phyloP scores from a whole-genome alignment of 108 stramenopile genomes.

The Cylindrotheca fusiformis region DNA sequence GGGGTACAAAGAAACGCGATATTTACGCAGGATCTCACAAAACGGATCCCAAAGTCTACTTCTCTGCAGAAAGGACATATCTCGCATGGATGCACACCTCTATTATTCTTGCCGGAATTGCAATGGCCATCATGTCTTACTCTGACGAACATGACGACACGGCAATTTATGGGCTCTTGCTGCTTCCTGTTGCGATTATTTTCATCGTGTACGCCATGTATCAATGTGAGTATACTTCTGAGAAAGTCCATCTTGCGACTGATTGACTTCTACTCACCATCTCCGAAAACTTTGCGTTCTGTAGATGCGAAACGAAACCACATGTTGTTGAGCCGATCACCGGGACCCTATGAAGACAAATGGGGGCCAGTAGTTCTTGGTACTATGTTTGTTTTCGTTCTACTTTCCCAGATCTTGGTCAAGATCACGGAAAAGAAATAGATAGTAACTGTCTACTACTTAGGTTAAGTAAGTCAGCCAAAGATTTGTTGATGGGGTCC shows the following conservation, averaged over 20 bases:
- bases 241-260: neutral
- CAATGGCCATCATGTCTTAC: constrained; percentile 81
- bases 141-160: constrained; percentile 13
- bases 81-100: constrained; percentile 89
- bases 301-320: constrained; percentile 61
- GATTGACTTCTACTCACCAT: neutral
- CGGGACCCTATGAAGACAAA: constrained; percentile 90
- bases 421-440: neutral
- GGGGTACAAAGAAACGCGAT: constrained; percentile 13
- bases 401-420: constrained; percentile 63
- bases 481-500: no score
- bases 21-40: constrained; percentile 55
- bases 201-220: constrained; percentile 87
- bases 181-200: constrained; percentile 84
- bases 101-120: constrained; percentile 76
- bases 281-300: neutral
- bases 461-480: no score
- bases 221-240: constrained; percentile 57
- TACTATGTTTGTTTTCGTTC: constrained; percentile 74
- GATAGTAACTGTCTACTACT: no score
- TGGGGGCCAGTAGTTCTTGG: constrained; percentile 83
- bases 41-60: constrained; percentile 87
- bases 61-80: constrained; percentile 94
- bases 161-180: constrained; percentile 76
- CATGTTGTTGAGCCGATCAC: constrained; percentile 82